Evolutionary conservation across 495 filamentous ascomycete genomes (phyloP), one percentile per base, ranked within the genome.

Genomic region (Xylaria flabelliformis): DNA sequence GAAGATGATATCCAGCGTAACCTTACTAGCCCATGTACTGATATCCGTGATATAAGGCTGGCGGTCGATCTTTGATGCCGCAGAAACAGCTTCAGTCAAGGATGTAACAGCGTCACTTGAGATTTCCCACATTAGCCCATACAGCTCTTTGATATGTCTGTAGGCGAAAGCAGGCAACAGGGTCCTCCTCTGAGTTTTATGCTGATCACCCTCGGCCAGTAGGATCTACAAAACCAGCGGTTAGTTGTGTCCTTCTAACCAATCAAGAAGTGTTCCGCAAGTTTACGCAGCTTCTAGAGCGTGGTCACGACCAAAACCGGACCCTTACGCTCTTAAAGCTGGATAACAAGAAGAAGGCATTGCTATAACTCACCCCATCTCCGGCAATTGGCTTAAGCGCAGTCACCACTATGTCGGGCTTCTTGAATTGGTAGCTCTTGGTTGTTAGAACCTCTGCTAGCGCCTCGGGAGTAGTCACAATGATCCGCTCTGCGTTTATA

Each of bases 1-100:
- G 6, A 92, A 91, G 71, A 94, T 93, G 64, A 94, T 91, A 73
- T 94, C 92, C 2, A 94, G 87, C 0, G 92, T 91, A 0, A 88
- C 86, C n/a, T 91, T 87, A 69, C 83, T 87, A 10, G 81, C 85
- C 90, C 90, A 93, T 3, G 84, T 79, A 44, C 82, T 80, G 58
- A 91, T 85, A 58, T 93, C 88, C 34, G 91, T 63, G 58, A 85
- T 83, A 13, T 82, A 83, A 8, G 77, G 74, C 19, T 78, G 76
- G 13, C 79, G 29, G 6, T 41, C 17, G 10, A 19, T 21, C 53
- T 67, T 44, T 12, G 70, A 56, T 24, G 73, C 70, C 4, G 83
- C 76, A 62, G 87, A 82, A n/a, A 77, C 74, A 1, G 64, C 66
- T 50, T 72, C 64, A 19, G 80, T 73, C 62, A 88, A 81, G 17